phyloP scores from a whole-genome alignment of 164 flowering plant species.

The Berberis vulgaris region DNA sequence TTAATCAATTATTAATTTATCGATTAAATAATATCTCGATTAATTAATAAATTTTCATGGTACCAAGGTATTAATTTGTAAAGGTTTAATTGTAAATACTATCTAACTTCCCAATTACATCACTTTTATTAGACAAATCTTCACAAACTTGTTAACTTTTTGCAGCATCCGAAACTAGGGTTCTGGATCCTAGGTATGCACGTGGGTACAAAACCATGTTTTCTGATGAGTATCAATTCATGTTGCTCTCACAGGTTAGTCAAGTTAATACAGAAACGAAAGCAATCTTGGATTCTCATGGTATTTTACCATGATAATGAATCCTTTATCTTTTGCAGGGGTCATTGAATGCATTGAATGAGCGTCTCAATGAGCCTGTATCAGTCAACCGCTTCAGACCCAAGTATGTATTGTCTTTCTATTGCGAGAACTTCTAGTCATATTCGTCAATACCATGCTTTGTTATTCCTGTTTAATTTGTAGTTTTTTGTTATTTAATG shows the following conservation, averaged over 20 bases:
- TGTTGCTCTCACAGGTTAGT: slow-evolving; percentile 71
- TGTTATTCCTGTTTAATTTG: too few relatives aligned
- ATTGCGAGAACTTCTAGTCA: neutral
- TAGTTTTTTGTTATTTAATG: too few relatives aligned
- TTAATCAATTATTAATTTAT: too few relatives aligned
- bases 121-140: neutral
- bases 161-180: slow-evolving; percentile 65
- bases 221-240: slow-evolving; percentile 58
- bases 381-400: slow-evolving; percentile 87
- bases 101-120: too few relatives aligned
- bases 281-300: neutral
- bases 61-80: too few relatives aligned
- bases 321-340: slow-evolving; percentile 37
- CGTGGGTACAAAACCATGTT: slow-evolving; percentile 57
- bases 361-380: slow-evolving; percentile 56
- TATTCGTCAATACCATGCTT: too few relatives aligned
- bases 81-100: too few relatives aligned
- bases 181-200: slow-evolving; percentile 63
- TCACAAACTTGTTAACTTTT: neutral
- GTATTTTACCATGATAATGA: slow-evolving; percentile 4
- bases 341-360: slow-evolving; percentile 68
- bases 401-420: slow-evolving; percentile 38
- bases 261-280: slow-evolving; percentile 1
- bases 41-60: too few relatives aligned
- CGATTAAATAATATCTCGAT: too few relatives aligned